These are phyloP conservation scores for Oldenlandia corymbosa DNA, from an alignment of 257 asterid genomes.

Conservation along the genomic window DNA sequence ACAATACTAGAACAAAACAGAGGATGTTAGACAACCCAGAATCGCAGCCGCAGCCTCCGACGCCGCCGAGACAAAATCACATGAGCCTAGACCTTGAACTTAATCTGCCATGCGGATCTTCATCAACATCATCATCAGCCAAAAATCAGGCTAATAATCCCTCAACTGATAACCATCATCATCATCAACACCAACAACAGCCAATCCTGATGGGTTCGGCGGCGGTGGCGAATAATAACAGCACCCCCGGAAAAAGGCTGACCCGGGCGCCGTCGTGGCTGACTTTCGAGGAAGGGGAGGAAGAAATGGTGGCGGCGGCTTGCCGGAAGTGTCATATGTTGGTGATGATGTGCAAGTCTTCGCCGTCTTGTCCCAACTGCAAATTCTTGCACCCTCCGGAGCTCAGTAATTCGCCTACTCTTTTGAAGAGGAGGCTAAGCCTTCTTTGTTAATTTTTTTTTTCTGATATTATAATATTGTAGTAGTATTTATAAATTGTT, in stretches of 20 bases:
- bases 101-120: slow-evolving; percentile 46
- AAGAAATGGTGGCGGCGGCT: slow-evolving; percentile 69
- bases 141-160: slow-evolving; percentile 22
- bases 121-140: slow-evolving; percentile 3
- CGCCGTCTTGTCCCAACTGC: slow-evolving; percentile 75
- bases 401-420: background rate
- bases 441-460: slow-evolving; percentile 26
- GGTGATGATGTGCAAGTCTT: slow-evolving; percentile 65
- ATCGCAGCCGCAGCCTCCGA: slow-evolving; percentile 8
- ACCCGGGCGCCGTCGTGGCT: slow-evolving; percentile 55
- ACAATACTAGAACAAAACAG: slow-evolving; percentile 49
- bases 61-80: slow-evolving; percentile 17
- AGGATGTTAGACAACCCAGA: slow-evolving; percentile 45
- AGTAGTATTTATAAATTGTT: too few relatives aligned
- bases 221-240: background rate
- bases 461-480: too few relatives aligned
- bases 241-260: slow-evolving; percentile 15
- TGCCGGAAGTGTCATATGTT: slow-evolving; percentile 73
- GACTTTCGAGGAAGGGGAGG: slow-evolving; percentile 34
- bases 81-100: slow-evolving; percentile 74
- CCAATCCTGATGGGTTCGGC: background rate
- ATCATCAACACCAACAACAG: slow-evolving; percentile 5
- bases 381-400: slow-evolving; percentile 51
- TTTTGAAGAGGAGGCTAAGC: slow-evolving; percentile 32
- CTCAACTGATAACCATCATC: slow-evolving; percentile 2